Percentiles rank a stretch among this genome's conserved stretches.
phyloP scores from a whole-genome alignment of 768 basidiomycete species.

The Wakefieldia striispora region DNA sequence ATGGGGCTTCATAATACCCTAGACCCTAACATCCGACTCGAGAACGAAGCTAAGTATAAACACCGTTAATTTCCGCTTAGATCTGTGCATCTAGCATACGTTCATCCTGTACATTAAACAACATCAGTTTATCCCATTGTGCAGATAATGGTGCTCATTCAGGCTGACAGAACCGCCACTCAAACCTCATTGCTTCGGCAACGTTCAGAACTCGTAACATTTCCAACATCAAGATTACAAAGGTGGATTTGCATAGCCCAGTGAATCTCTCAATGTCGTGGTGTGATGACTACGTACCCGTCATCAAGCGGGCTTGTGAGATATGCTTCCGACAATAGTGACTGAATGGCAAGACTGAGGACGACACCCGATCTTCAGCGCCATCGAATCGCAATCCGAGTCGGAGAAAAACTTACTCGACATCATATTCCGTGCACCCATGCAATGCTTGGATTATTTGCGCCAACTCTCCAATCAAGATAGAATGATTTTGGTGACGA shows the following conservation, averaged over 20 bases:
- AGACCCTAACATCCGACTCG: conserved; percentile 78
- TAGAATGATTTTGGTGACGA: neutral
- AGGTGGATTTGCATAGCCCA: neutral
- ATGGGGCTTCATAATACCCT: conserved; percentile 91
- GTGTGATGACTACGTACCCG: conserved; percentile 28
- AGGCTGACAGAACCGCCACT: too few species aligned
- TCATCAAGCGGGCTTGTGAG: conserved; percentile 32
- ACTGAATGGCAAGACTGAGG: conserved; percentile 19
- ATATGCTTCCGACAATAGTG: conserved; percentile 27
- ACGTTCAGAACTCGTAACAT: neutral
- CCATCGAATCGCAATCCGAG: neutral
- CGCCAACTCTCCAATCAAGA: conserved; percentile 16
- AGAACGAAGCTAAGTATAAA: conserved; percentile 95
- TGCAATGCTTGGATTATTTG: conserved; percentile 5
- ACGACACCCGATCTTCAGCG: neutral
- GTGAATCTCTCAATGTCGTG: conserved; percentile 15
- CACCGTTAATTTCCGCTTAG: conserved; percentile 46
- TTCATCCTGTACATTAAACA: conserved; percentile 14
- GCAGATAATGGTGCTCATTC: neutral
- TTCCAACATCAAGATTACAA: neutral
- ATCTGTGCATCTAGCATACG: conserved; percentile 21
- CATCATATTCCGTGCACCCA: conserved; percentile 18
- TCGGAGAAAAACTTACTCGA: conserved; percentile 17
- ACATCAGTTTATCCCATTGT: neutral
- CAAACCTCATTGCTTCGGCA: too few species aligned